Base-by-base conservation (phyloP, 2,329 filamentous ascomycete species). In the Fusarium xylarioides region DNA sequence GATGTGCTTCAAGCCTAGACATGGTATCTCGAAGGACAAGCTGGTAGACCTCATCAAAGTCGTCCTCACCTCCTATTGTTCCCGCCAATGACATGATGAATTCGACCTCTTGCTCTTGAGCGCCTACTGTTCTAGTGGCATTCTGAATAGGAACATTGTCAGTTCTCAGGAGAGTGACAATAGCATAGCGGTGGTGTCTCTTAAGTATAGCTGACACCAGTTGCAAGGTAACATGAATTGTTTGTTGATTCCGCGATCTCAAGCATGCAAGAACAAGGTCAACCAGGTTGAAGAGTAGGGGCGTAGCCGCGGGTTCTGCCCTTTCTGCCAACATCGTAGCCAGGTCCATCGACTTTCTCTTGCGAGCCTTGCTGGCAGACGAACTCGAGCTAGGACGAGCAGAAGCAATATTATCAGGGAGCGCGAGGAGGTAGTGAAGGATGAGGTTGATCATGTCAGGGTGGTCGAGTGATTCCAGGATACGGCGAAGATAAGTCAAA, bases 381-480 rank as follows among this genome's bases (percentile, higher is more conserved):
- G 90, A 89, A 54, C 84, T 85, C 9, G 82, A 78, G 26, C 79
- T 79, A 10, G 82, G 75, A 11, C 79, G 77, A 4, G 79, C 78
- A 7, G 83, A 78, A 47, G 85, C 72, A 11, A 83, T 79, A 4
- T 72, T 70, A 63, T 93, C 92, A 3, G 93, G 92, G 14, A 97
- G 88, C 21, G 94, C 95, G 35, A 99, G 86, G 4, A 99, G 88
- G 80, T 98, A 99, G 74, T 95, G 93, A 11, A 99, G 88, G 59
- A 98, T 96, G 68, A 97, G 92, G 75, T 97, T 93, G 66, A 98
- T 94, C 85, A 99, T 92, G 78, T 98, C 95, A 12, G 94, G 93
- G 80, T 98, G 95, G 71, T 98, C 94, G 19, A 99, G 86, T 2
- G 94, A 93, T 80, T 98, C 95, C 11, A 99, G 87, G 62, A 98